These are phyloP conservation scores for Xenoacremonium recifei DNA, from an alignment of 2,329 filamentous ascomycete genomes.

Conservation along the genomic window DNA sequence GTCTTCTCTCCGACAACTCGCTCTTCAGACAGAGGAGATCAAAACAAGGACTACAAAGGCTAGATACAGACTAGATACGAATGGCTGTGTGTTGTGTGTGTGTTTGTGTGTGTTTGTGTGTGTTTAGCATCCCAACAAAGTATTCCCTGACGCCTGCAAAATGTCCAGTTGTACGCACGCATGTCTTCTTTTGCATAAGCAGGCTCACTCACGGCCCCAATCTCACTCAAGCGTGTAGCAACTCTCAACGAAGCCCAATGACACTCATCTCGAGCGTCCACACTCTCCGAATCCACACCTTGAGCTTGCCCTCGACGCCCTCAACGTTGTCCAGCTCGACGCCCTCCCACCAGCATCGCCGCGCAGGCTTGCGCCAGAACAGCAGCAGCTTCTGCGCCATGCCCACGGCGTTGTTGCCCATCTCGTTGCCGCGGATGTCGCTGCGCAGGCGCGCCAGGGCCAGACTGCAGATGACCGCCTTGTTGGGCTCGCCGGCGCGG, in stretches of 20 bases:
- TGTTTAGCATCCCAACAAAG: background rate
- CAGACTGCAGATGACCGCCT: conserved; percentile 96
- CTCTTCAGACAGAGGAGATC: background rate
- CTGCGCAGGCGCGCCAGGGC: conserved; percentile 90
- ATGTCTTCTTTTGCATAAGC: conserved; percentile 1
- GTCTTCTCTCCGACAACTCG: background rate
- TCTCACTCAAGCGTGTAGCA: background rate
- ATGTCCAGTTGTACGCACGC: too few relatives aligned
- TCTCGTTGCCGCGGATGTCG: conserved; percentile 79
- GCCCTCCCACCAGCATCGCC: conserved; percentile 98
- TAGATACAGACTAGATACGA: background rate
- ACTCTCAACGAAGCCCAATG: conserved; percentile 69
- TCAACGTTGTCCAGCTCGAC: conserved; percentile 88
- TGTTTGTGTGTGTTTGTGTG: too few relatives aligned
- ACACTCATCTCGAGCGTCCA: conserved; percentile 99
- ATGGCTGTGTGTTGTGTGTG: too few relatives aligned
- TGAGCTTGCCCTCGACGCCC: conserved; percentile 86
- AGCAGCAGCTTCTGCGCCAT: conserved; percentile 98
- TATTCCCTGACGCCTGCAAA: conserved; percentile 9
- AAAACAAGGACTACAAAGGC: background rate
- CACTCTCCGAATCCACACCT: conserved; percentile 96
- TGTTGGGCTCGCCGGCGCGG: conserved; percentile 95
- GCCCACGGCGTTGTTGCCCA: conserved; percentile 77
- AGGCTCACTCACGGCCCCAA: too few relatives aligned
- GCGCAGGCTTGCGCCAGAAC: conserved; percentile 96